These are phyloP conservation scores for Penicillium sp. DNA, from an alignment of 2,329 filamentous ascomycete genomes.

Conservation along the genomic window DNA sequence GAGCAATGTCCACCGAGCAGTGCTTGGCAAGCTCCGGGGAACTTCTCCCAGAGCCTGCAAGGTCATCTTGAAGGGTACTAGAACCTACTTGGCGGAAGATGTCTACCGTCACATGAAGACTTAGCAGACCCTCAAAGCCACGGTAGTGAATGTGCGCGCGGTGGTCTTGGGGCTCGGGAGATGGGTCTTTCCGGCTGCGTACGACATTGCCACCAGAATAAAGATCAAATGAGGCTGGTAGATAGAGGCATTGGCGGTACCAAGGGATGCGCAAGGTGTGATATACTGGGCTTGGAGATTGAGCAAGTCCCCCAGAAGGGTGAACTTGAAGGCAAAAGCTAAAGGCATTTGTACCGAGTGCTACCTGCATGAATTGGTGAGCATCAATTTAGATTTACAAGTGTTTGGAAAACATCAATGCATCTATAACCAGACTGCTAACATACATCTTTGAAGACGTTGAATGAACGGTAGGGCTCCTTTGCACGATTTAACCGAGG, in stretches of 20 bases:
- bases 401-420: background rate
- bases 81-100: background rate
- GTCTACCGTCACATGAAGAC: conserved; percentile 1
- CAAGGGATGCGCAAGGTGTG: conserved; percentile 6
- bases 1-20: background rate
- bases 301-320: conserved; percentile 5
- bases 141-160: conserved; percentile 7
- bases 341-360: conserved; percentile 5
- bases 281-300: conserved; percentile 9
- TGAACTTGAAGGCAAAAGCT: conserved; percentile 11
- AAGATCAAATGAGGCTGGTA: conserved; percentile 5
- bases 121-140: conserved; percentile 4
- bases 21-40: background rate
- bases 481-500: background rate
- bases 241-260: conserved; percentile 5
- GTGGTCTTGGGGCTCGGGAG: background rate
- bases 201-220: conserved; percentile 6
- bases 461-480: conserved; percentile 8
- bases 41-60: background rate
- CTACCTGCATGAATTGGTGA: background rate
- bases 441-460: conserved; percentile 8
- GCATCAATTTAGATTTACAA: background rate
- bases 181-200: conserved; percentile 2
- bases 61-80: background rate
- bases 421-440: background rate